Evolutionary conservation across 345 rosid species (phyloP), one percentile per base, ranked within the genome.

Genomic region (Murraya paniculata): DNA sequence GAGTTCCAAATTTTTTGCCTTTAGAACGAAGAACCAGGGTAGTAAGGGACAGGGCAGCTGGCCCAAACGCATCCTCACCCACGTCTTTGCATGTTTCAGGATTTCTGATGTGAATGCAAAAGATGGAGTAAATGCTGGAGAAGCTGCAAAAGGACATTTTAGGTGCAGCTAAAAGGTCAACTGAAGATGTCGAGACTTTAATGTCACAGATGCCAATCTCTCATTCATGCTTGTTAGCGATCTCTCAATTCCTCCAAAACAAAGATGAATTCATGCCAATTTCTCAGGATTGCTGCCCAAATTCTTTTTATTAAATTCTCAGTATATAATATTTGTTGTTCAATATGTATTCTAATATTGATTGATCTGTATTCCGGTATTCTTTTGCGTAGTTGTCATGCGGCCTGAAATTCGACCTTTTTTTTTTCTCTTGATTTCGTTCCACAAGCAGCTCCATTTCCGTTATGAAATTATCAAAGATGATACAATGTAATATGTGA

Each of bases 201-300:
- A 86, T 93, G 82, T 89, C 93, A 27, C 94, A 90, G 90, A 91
- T 90, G 95, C 98, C 80, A 97, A 91, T 83, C 93, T 95, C 66
- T 95, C 95, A 14, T 93, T 95, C 82, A 95, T 95, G 97, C 91
- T 90, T 7, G 92, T 86, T 69, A 90, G 78, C 61, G 75, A 84
- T 75, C 93, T 93, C 61, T 85, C 91, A 53, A 41, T 91, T 21
- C 94, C 97, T 21, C 80, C 82, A 62, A 75, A 79, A 72, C 64
- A 22, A 31, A 45, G 84, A 74, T 65, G 58, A 41, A 68, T 69
- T 58, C 72, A 14, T 36, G 73, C 41, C 69, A n/a, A 25, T 64
- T 65, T 78, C 75, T 61, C 64, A 61, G 68, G 67, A 57, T 74
- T 64, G 68, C 69, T 28, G 30, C 36, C 22, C 60, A 13, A 31